Conservation (phyloP, 306 rosid species). For the Argentina anserina region DNA sequence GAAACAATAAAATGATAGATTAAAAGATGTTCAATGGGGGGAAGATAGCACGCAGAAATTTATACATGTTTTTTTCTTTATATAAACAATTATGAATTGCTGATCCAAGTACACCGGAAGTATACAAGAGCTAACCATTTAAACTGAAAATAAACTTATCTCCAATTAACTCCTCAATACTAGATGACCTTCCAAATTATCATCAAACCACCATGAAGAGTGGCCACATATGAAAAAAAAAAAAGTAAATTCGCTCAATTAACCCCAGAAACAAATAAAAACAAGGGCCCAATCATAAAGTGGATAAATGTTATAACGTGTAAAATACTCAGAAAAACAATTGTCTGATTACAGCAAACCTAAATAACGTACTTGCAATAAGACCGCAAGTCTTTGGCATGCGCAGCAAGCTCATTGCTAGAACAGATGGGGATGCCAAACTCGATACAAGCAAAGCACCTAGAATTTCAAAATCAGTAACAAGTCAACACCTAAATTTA, state of each 20-base stretch:
- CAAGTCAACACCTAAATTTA: background rate
- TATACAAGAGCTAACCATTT: background rate
- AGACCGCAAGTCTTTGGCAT: constrained; percentile 74
- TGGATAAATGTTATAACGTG: background rate
- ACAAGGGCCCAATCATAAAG: background rate
- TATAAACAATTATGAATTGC: background rate
- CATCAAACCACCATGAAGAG: background rate
- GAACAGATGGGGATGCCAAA: constrained; percentile 56
- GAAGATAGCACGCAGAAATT: background rate
- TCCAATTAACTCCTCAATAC: background rate
- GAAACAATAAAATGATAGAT: background rate
- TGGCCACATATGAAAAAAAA: background rate
- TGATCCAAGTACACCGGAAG: background rate
- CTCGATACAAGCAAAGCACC: constrained; percentile 75
- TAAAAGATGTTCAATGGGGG: background rate
- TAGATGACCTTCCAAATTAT: background rate
- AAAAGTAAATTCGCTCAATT: background rate
- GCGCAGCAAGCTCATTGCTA: constrained; percentile 50
- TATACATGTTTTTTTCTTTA: background rate
- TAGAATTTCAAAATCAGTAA: constrained; percentile 21
- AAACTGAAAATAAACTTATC: background rate
- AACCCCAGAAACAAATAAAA: background rate
- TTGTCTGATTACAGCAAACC: background rate
- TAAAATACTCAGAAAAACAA: background rate
- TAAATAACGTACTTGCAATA: constrained; percentile 48